Evolutionary conservation across 1,284 basidiomycete genomes (phyloP), one percentile per base, ranked within the genome.

Genomic region (Sparassis latifolia): DNA sequence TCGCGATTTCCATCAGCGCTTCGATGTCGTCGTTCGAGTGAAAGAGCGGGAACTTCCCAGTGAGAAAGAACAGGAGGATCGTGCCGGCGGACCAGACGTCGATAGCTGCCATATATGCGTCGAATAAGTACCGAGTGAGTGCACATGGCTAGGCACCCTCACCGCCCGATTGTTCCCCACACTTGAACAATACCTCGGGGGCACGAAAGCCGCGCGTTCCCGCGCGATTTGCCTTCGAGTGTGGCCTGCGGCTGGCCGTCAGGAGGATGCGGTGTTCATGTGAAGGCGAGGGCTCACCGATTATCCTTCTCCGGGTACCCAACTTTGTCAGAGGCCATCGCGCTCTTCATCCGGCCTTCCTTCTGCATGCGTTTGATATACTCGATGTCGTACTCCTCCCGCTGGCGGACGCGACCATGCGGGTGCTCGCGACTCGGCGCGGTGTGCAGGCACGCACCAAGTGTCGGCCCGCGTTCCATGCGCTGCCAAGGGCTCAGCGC

Each of bases 121-220:
- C 42, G 42, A 52, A 47, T 39, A 40, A 20, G 38, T 33, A 51
- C 35, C 42, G 49, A n/a, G 31, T 28, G 38, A 28, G 44, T 38
- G 53, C 33, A 39, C 33, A 20, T 7, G 32, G 47, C 46, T 43
- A 33, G 43, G 28, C 33, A 5, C 4, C 73, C 81, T 56, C 62
- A 93, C 94, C 89, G 53, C 92, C 91, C 3, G 87, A 89, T 70
- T 99, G 96, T 58, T 94, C 89, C 27, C 86, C 85, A 60, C 96
- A 99, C 69, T 99, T 99, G 45, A 99, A 70, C 30, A 99, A 69
- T 7, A 99, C 97, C 63, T 99, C 97, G 0, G 96, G 96, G 0
- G 96, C 95, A 51, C 96, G 84, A 68, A 99, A 99, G 0, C 96
- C 97, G 63, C 96, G 75, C 5, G 96, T 99, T 1, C 96, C 96